Percentiles rank a stretch among this genome's conserved stretches.
phyloP scores from a whole-genome alignment of 495 filamentous ascomycete species.

The Tetracladium setigerum region DNA sequence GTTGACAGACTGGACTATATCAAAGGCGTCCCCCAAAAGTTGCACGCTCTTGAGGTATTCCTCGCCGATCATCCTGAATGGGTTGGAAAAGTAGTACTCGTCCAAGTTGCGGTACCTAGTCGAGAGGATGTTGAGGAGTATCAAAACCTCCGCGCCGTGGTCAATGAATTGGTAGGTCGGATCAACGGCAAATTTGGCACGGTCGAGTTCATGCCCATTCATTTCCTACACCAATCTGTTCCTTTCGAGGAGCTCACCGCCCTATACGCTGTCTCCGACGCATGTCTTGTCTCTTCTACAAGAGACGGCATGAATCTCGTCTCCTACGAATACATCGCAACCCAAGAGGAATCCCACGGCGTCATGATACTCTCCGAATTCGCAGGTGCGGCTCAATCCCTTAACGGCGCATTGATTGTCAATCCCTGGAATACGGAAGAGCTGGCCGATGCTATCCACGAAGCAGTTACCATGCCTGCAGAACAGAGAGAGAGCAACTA shows the following conservation, averaged over 20 bases:
- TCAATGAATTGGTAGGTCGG: conserved; percentile 82
- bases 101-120: conserved; percentile 89
- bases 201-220: conserved; percentile 86
- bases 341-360: conserved; percentile 74
- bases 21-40: conserved; percentile 92
- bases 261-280: conserved; percentile 82
- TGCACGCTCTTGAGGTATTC: conserved; percentile 86
- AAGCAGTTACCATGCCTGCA: conserved; percentile 75
- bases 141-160: conserved; percentile 81
- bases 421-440: conserved; percentile 92
- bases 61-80: conserved; percentile 87
- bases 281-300: conserved; percentile 82
- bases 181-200: conserved; percentile 94
- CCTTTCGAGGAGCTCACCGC: conserved; percentile 86
- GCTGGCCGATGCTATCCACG: conserved; percentile 74
- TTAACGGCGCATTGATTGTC: conserved; percentile 79
- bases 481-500: conserved; percentile 79
- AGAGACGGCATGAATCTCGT: conserved; percentile 98
- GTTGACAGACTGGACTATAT: conserved; percentile 93
- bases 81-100: conserved; percentile 83
- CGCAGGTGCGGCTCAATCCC: conserved; percentile 78
- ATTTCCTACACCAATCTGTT: conserved; percentile 90
- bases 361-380: conserved; percentile 91
- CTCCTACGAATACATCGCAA: conserved; percentile 92
- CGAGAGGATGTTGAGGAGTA: conserved; percentile 94